Percentiles rank a stretch among this genome's conserved stretches.
Evolutionary conservation across 345 rosid species (phyloP).

Genomic region (Aquilaria malaccensis): DNA sequence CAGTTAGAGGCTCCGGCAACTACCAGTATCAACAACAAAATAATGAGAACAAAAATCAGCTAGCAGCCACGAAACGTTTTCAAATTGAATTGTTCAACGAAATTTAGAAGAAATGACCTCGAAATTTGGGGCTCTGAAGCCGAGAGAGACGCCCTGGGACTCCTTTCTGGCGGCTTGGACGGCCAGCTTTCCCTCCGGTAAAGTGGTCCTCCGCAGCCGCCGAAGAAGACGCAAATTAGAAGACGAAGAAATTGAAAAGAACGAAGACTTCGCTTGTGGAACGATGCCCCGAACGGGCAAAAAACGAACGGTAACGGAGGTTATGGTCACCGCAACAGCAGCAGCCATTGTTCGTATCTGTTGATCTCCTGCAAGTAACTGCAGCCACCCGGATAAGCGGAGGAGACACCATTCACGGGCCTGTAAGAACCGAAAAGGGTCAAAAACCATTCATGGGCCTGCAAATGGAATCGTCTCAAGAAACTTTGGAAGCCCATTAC

Average conservation of each 20-base stretch:
- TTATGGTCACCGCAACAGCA: conserved; percentile 18
- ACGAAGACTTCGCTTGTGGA: conserved; percentile 9
- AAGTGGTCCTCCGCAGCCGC: conserved; percentile 25
- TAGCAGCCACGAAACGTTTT: neutral
- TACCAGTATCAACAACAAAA: conserved; percentile 14
- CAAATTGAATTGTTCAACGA: too few relatives aligned
- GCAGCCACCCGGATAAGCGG: neutral
- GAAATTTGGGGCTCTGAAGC: conserved; percentile 61
- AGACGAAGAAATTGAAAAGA: conserved; percentile 12
- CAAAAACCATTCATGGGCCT: too few relatives aligned
- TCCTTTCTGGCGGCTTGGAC: conserved; percentile 60
- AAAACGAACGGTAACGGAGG: conserved; percentile 16
- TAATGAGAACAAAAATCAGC: neutral
- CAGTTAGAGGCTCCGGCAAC: conserved; percentile 80
- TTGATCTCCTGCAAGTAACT: neutral
- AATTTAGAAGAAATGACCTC: conserved; percentile 30
- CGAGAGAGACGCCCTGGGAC: conserved; percentile 51
- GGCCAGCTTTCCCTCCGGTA: conserved; percentile 26
- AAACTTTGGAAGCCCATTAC: too few relatives aligned
- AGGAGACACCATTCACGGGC: neutral
- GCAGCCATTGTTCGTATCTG: conserved; percentile 27
- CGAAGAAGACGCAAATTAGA: conserved; percentile 17
- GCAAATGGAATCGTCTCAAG: too few relatives aligned
- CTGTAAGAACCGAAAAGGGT: too few relatives aligned
- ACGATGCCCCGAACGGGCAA: conserved; percentile 10